A percentile compares a stretch with the other conserved stretches of the same genome.
phyloP scores from a whole-genome alignment of 1,284 basidiomycete genomes.

The Trichosporon faecale region DNA sequence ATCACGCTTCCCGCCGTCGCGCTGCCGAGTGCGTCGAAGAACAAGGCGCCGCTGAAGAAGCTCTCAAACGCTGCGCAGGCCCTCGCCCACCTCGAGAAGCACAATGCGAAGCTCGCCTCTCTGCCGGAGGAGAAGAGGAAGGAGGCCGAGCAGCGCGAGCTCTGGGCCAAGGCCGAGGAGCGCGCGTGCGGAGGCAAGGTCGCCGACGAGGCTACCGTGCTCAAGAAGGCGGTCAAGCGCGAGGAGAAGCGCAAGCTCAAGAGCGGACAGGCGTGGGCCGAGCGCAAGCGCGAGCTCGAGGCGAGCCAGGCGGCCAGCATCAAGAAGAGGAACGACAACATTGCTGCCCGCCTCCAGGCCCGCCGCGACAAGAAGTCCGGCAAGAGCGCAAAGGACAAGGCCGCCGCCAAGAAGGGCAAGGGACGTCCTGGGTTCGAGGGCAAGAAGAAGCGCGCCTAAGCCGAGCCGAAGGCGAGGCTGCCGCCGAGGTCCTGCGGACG shows the following conservation, averaged over 20 bases:
- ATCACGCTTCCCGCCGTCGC: slow-evolving; percentile 69
- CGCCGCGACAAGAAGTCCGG: slow-evolving; percentile 71
- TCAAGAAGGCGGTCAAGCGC: slow-evolving; percentile 87
- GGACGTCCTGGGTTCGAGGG: slow-evolving; percentile 44
- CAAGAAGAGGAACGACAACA: slow-evolving; percentile 85
- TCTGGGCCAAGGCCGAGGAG: slow-evolving; percentile 82
- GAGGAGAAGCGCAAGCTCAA: slow-evolving; percentile 82
- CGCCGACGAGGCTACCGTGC: slow-evolving; percentile 69
- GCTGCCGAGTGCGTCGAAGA: slow-evolving; percentile 54
- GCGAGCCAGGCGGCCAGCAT: slow-evolving; percentile 73
- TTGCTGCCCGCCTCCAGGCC: slow-evolving; percentile 73
- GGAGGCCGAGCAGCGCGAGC: slow-evolving; percentile 68
- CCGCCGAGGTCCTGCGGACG: not conserved
- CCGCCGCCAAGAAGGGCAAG: slow-evolving; percentile 25
- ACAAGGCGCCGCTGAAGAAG: slow-evolving; percentile 54
- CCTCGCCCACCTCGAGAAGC: slow-evolving; percentile 69
- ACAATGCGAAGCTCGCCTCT: slow-evolving; percentile 67
- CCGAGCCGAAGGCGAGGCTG: not conserved
- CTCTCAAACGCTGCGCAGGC: slow-evolving; percentile 76
- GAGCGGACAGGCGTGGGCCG: slow-evolving; percentile 77
- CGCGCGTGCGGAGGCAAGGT: slow-evolving; percentile 82
- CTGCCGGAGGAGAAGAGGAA: slow-evolving; percentile 76
- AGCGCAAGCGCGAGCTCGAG: slow-evolving; percentile 71
- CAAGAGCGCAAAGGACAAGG: slow-evolving; percentile 55
- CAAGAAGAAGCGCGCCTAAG: slow-evolving; percentile 22